Conservation (phyloP, 257 asterid genomes). For the Solanum phureja region DNA sequence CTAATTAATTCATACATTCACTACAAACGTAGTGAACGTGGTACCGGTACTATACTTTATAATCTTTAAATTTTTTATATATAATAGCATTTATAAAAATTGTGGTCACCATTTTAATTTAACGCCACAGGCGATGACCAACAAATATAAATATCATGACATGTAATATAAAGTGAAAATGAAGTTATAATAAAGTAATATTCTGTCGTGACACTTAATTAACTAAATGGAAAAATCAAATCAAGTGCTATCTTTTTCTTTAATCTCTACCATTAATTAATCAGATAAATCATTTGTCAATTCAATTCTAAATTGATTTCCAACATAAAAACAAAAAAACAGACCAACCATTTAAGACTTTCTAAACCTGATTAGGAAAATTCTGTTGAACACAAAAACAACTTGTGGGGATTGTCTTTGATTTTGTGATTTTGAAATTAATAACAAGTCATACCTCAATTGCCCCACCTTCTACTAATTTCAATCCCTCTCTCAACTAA, state of each 20-base stretch:
- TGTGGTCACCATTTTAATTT: background rate
- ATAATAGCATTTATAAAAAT: too few species aligned
- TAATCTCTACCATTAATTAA: background rate
- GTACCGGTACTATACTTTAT: background rate
- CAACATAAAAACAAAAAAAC: background rate
- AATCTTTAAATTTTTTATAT: background rate
- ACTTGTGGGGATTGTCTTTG: background rate
- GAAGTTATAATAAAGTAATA: slow-evolving; percentile 2
- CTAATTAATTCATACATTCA: background rate
- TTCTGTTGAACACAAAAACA: background rate
- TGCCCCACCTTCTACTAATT: background rate
- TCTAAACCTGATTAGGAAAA: background rate
- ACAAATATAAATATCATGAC: background rate
- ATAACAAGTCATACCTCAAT: background rate
- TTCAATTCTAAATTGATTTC: background rate
- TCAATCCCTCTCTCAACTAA: background rate
- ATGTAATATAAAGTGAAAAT: background rate
- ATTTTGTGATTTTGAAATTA: background rate
- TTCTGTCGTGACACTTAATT: slow-evolving; percentile 1
- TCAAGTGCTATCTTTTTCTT: background rate
- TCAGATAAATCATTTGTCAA: background rate
- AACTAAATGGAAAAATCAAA: background rate
- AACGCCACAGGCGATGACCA: rapidly evolving
- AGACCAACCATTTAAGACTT: background rate
- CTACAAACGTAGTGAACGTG: background rate